These are phyloP conservation scores for Puccinia horiana DNA, from an alignment of 1,284 basidiomycete genomes.

Conservation along the genomic window DNA sequence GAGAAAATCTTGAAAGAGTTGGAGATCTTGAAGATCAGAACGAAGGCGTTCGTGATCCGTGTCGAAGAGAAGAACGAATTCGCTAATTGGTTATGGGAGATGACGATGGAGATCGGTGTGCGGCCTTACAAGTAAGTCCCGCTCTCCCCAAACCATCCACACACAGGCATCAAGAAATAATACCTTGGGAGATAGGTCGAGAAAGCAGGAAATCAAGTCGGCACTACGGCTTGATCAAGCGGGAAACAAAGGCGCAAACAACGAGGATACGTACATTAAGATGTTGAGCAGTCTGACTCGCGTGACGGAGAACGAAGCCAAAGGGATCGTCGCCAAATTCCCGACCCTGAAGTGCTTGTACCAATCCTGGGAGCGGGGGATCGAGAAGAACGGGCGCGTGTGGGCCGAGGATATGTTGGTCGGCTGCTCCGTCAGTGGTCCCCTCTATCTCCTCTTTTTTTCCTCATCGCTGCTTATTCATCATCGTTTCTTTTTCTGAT, in stretches of 20 bases:
- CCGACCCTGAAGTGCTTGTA: constrained; percentile 30
- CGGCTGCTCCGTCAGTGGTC: constrained; percentile 24
- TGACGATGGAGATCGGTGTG: constrained; percentile 36
- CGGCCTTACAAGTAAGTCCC: constrained; percentile 36
- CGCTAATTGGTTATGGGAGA: constrained; percentile 44
- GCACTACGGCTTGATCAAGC: constrained; percentile 15
- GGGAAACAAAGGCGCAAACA: constrained; percentile 20
- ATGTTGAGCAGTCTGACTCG: constrained; percentile 34
- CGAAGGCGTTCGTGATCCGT: constrained; percentile 24
- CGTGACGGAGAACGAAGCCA: constrained; percentile 38
- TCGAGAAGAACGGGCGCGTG: not conserved
- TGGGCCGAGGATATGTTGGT: constrained; percentile 41
- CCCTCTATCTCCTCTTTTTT: not conserved
- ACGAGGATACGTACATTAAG: constrained; percentile 39
- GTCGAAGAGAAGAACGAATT: constrained; percentile 31
- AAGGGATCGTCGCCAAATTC: constrained; percentile 31
- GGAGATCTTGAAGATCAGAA: constrained; percentile 33
- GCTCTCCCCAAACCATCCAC: not conserved
- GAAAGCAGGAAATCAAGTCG: constrained; percentile 42
- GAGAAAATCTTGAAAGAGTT: constrained; percentile 34
- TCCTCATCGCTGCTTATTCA: too few relatives aligned
- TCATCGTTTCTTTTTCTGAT: constrained; percentile 1
- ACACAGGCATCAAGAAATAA: not conserved
- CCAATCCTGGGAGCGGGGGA: constrained; percentile 14
- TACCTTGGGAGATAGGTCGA: not conserved